Base-by-base conservation (phyloP, 2,329 filamentous ascomycete species). In the Neophaeococcomyces aloes region DNA sequence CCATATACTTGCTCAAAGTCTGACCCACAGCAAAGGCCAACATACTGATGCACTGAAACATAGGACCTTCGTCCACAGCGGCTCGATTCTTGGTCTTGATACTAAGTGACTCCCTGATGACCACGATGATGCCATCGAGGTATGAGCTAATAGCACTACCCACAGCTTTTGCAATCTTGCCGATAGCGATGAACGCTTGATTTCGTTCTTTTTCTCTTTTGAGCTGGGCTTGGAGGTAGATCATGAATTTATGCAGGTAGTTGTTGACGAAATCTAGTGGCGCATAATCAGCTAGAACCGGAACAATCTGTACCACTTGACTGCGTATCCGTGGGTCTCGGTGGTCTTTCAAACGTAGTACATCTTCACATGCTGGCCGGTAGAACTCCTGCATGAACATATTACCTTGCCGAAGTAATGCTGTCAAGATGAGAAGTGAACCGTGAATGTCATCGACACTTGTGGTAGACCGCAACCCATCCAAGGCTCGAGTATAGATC, bases 301-400 rank as follows among this genome's bases (percentile, higher is more conserved):
- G 91, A 42, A 98, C 94, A 45, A 95, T 79, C 42, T 85, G 75
- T 29, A 96, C 86, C 25, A 96, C 83, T 5, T 94, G 93, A 56
- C 84, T 83, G 43, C 89, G 77, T 53, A 96, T 91, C 29, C 87
- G 83, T 3, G 79, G 70, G 55, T 98, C 93, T 42, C 86, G 79
- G 56, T 96, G 86, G 55, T 98, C 91, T 62, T 94, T 94, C 62
- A 94, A 85, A 49, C 84, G 83, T 52, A 89, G 80, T 29, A 95
- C 85, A 50, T 91, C 88, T 50, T 98, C 91, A 61, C 89, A 96
- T 8, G 86, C 82, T 55, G 94, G 86, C 46, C 82, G 78, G 63
- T 96, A 98, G 59, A 88, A 79, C 30, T 88, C 85, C 57, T 94
- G 87, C 91, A 98, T 96, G 64, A 94, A 98, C 89, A 98, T 98